phyloP scores from a whole-genome alignment of 805 yeast species.

The Metschnikowia kofuensis region DNA sequence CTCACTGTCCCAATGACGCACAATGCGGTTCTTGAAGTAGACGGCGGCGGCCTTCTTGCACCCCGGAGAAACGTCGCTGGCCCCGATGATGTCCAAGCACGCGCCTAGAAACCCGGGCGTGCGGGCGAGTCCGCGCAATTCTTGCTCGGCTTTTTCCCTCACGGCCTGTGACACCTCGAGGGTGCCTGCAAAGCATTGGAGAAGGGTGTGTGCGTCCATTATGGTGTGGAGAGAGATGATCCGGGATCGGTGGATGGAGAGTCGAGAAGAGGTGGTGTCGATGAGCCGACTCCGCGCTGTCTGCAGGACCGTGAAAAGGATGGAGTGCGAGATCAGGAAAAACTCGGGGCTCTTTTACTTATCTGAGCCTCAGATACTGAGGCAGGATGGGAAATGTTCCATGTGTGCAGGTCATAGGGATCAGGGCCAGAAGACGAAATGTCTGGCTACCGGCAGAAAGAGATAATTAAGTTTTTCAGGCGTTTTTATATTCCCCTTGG shows the following conservation, averaged over 20 bases:
- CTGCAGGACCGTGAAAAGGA: too few species aligned
- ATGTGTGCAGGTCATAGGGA: too few species aligned
- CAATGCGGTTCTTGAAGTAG: slow-evolving; percentile 73
- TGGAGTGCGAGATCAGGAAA: too few species aligned
- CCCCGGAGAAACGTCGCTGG: slow-evolving; percentile 36
- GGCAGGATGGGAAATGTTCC: too few species aligned
- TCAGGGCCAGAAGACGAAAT: too few species aligned
- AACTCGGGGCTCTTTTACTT: too few species aligned
- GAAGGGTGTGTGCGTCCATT: slow-evolving; percentile 69
- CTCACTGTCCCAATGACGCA: slow-evolving; percentile 53
- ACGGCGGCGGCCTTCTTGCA: slow-evolving; percentile 75
- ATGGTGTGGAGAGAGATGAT: background rate
- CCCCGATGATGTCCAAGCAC: slow-evolving; percentile 70
- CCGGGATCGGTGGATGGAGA: background rate
- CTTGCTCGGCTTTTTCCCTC: slow-evolving; percentile 68
- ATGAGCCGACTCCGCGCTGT: background rate
- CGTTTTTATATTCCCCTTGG: too few species aligned
- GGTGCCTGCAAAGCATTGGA: slow-evolving; percentile 78
- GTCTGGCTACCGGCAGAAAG: too few species aligned
- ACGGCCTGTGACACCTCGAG: slow-evolving; percentile 60
- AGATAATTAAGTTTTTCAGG: too few species aligned
- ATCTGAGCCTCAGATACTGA: too few species aligned
- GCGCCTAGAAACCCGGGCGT: slow-evolving; percentile 77
- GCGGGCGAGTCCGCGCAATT: slow-evolving; percentile 54
- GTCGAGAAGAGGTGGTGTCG: background rate